A percentile compares a stretch with the other conserved stretches of the same genome.
These are phyloP conservation scores for Penicillium vulpinum DNA, from an alignment of 2,329 filamentous ascomycete species.

Conservation along the genomic window DNA sequence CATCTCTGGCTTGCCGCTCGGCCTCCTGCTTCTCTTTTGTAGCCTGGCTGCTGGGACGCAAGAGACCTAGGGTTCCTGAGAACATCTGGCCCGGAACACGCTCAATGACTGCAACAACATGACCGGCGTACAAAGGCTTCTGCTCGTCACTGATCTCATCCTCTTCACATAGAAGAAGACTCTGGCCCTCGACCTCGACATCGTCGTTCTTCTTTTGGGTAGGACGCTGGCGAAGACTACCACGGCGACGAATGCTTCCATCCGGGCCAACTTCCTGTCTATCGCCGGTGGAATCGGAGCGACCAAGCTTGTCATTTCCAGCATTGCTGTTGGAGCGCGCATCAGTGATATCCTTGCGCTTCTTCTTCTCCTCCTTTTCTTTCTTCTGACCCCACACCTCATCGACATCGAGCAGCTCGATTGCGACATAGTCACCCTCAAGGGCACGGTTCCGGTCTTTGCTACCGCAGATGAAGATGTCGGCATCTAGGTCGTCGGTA, in stretches of 20 bases:
- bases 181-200: conserved; percentile 97
- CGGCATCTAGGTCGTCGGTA: conserved; percentile 88
- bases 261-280: conserved; percentile 65
- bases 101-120: conserved; percentile 96
- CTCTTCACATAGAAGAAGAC: conserved; percentile 91
- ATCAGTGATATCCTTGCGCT: conserved; percentile 97
- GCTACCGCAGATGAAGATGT: conserved; percentile 99
- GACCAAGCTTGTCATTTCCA: conserved; percentile 62
- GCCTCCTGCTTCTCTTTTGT: conserved; percentile 99
- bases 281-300: conserved; percentile 63
- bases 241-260: conserved; percentile 85
- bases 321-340: conserved; percentile 76
- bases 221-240: conserved; percentile 91
- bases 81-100: conserved; percentile 99
- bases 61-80: conserved; percentile 87
- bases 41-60: conserved; percentile 94
- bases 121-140: conserved; percentile 94
- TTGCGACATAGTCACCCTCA: conserved; percentile 91
- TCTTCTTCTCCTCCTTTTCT: conserved; percentile 99
- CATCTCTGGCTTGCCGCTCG: conserved; percentile 87
- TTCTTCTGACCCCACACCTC: conserved; percentile 99
- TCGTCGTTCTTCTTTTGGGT: conserved; percentile 99
- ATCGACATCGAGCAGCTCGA: conserved; percentile 95
- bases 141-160: conserved; percentile 98
- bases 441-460: conserved; percentile 97